Evolutionary conservation across 2,329 filamentous ascomycete species (phyloP).

Genomic region (Botrytis cinerea): DNA sequence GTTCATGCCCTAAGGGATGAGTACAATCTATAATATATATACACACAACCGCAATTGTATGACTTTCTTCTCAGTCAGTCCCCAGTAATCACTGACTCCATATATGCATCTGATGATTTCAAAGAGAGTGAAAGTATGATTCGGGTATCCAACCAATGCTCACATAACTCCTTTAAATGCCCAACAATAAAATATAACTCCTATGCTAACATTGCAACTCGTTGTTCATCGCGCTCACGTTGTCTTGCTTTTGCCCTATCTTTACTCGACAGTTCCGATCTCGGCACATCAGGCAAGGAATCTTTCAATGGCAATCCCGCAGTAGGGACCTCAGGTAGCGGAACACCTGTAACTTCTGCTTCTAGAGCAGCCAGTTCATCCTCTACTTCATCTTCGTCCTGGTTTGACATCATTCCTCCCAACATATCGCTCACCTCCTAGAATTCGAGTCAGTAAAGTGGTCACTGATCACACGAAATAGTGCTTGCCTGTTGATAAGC

Average conservation of each 20-base stretch:
- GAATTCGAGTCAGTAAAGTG: constrained; percentile 24
- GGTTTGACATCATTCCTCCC: constrained; percentile 81
- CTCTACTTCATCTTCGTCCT: constrained; percentile 97
- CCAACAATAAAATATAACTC: constrained; percentile 9
- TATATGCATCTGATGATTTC: constrained; percentile 8
- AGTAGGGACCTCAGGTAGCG: constrained; percentile 40
- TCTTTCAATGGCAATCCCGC: constrained; percentile 28
- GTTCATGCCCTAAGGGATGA: not conserved
- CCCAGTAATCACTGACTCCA: not conserved
- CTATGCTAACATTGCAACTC: constrained; percentile 40
- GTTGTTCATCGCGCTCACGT: constrained; percentile 34
- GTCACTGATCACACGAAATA: not conserved
- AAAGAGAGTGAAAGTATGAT: constrained; percentile 16
- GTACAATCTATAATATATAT: not conserved
- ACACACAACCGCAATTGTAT: not conserved
- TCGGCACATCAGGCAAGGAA: constrained; percentile 40
- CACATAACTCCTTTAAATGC: constrained; percentile 38
- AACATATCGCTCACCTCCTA: constrained; percentile 94
- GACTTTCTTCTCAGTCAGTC: not conserved
- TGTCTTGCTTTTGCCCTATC: constrained; percentile 38
- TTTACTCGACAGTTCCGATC: constrained; percentile 29
- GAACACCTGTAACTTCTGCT: constrained; percentile 54
- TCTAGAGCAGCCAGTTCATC: constrained; percentile 87
- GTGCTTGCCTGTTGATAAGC: constrained; percentile 79
- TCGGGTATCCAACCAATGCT: constrained; percentile 33